Conservation (phyloP, 202 grass and related monocot species). For the Alloteropsis angusta region DNA sequence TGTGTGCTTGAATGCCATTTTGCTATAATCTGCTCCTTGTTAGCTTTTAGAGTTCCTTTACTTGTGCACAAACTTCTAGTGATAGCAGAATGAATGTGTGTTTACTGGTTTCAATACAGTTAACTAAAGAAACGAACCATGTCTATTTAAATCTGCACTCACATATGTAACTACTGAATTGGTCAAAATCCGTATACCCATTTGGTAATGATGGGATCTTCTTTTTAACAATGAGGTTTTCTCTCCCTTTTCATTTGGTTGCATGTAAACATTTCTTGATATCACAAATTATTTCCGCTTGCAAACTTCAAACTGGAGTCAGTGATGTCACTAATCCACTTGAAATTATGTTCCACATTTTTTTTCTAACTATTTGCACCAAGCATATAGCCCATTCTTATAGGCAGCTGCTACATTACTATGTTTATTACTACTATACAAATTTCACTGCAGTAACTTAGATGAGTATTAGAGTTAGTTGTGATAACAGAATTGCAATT, state of each 20-base stretch:
- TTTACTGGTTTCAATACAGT: neutral
- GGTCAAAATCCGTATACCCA: neutral
- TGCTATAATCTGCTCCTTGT: slow-evolving; percentile 11
- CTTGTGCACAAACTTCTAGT: neutral
- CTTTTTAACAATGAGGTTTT: neutral
- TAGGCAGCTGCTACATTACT: neutral
- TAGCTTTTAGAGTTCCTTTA: neutral
- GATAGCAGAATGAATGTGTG: slow-evolving; percentile 3
- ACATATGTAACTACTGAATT: neutral
- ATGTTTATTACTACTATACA: neutral
- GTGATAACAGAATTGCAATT: neutral
- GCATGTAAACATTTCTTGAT: neutral
- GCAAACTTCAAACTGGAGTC: neutral
- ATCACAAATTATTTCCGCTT: neutral
- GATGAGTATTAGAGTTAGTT: neutral
- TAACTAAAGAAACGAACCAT: neutral
- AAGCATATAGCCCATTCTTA: slow-evolving; percentile 6
- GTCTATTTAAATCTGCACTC: neutral
- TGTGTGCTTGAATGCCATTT: slow-evolving; percentile 22
- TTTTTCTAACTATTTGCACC: neutral
- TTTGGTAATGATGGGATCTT: neutral
- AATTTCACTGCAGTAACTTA: neutral
- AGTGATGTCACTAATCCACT: slow-evolving; percentile 3
- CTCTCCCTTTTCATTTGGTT: neutral
- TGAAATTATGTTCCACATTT: neutral